A percentile compares a stretch with the other conserved stretches of the same genome.
phyloP scores from a whole-genome alignment of 2,329 filamentous ascomycete genomes.

The Lecanoromycetidae sp. region DNA sequence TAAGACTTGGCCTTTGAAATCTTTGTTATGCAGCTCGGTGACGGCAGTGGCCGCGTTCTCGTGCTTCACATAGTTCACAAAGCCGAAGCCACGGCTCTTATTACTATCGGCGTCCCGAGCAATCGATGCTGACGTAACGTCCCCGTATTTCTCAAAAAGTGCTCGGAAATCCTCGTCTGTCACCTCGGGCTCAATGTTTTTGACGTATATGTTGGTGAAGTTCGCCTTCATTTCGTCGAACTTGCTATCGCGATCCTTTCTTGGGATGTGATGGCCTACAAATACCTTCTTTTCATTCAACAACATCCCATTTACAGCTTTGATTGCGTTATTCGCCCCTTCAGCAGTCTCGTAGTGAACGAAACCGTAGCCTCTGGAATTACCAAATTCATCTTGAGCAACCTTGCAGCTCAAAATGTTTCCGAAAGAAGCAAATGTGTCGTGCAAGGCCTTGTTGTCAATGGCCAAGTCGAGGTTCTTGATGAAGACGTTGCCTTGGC shows the following conservation, averaged over 20 bases:
- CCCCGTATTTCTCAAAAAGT: slow-evolving; percentile 82
- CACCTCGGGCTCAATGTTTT: slow-evolving; percentile 80
- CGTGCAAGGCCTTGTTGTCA: slow-evolving; percentile 99
- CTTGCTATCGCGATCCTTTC: slow-evolving; percentile 99
- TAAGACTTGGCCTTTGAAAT: slow-evolving; percentile 87
- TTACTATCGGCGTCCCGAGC: slow-evolving; percentile 71
- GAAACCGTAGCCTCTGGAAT: slow-evolving; percentile 98
- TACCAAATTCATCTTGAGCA: slow-evolving; percentile 89
- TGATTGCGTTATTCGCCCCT: slow-evolving; percentile 92
- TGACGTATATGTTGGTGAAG: slow-evolving; percentile 99
- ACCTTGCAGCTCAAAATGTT: slow-evolving; percentile 99
- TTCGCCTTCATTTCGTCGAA: slow-evolving; percentile 99
- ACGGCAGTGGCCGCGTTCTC: slow-evolving; percentile 77
- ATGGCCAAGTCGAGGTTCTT: slow-evolving; percentile 98
- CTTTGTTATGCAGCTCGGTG: slow-evolving; percentile 79
- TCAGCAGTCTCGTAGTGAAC: slow-evolving; percentile 99
- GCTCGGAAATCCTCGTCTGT: slow-evolving; percentile 89
- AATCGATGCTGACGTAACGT: slow-evolving; percentile 90
- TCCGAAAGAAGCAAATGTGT: slow-evolving; percentile 96
- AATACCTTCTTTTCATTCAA: slow-evolving; percentile 99
- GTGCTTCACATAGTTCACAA: slow-evolving; percentile 91
- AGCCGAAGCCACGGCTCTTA: slow-evolving; percentile 91
- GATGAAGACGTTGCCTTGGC: slow-evolving; percentile 99
- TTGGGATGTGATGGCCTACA: slow-evolving; percentile 97
- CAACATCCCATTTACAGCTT: slow-evolving; percentile 99